Conservation (phyloP, 2,329 filamentous ascomycete genomes). For the Venturia asperata region DNA sequence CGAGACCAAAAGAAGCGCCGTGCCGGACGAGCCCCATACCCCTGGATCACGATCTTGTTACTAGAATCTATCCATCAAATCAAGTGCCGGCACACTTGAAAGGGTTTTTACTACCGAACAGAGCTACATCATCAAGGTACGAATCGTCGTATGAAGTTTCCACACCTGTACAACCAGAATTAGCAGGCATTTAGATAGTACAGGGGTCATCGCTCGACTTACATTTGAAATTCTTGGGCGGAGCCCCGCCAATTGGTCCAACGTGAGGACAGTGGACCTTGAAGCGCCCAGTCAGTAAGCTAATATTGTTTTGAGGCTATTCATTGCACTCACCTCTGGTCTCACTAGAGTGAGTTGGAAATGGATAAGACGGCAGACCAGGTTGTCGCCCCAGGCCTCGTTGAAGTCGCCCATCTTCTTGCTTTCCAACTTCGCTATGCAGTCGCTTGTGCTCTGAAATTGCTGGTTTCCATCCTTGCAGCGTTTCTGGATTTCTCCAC, state of each 20-base stretch:
- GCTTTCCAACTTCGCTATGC: constrained; percentile 28
- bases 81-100: constrained; percentile 7
- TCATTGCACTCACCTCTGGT: constrained; percentile 23
- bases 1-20: too few relatives aligned
- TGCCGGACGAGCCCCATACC: too few relatives aligned
- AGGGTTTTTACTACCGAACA: constrained; percentile 24
- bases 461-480: not conserved
- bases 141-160: constrained; percentile 25
- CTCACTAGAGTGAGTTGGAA: constrained; percentile 30
- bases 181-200: not conserved
- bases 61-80: not conserved
- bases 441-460: constrained; percentile 23
- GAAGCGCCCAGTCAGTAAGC: not conserved
- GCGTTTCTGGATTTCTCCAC: constrained; percentile 5
- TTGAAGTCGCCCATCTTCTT: constrained; percentile 38
- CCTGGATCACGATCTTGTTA: too few relatives aligned
- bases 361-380: constrained; percentile 39
- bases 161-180: constrained; percentile 16
- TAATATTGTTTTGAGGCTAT: not conserved
- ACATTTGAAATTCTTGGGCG: constrained; percentile 24
- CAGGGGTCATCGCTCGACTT: not conserved
- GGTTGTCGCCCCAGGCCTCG: constrained; percentile 40
- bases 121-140: constrained; percentile 26
- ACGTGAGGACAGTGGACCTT: constrained; percentile 28
- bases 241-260: constrained; percentile 26